Conservation (phyloP, 2,329 filamentous ascomycete species). For the Pseudocercospora macadamiae region DNA sequence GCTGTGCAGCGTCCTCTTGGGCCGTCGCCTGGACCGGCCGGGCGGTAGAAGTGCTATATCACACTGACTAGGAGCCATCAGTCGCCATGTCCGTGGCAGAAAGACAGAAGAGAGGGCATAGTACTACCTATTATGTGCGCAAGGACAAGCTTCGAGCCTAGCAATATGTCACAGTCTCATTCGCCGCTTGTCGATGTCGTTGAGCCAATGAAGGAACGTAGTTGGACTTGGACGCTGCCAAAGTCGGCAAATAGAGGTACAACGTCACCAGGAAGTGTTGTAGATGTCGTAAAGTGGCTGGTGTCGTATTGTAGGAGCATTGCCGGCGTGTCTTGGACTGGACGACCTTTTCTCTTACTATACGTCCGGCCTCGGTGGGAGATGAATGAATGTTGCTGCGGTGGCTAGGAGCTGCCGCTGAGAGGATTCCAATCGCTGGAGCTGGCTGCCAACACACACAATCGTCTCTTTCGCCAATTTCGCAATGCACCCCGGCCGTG, state of each 20-base stretch:
- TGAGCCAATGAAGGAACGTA: constrained; percentile 25
- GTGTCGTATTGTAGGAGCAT: constrained; percentile 8
- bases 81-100: constrained; percentile 13
- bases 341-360: neutral
- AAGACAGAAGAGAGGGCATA: constrained; percentile 13
- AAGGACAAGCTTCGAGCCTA: constrained; percentile 24
- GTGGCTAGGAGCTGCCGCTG: constrained; percentile 8
- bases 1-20: constrained; percentile 20
- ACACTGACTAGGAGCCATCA: constrained; percentile 26
- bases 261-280: constrained; percentile 14
- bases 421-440: constrained; percentile 9
- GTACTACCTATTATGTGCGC: constrained; percentile 25
- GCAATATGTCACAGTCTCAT: constrained; percentile 24
- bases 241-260: constrained; percentile 3
- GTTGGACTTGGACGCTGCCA: constrained; percentile 7
- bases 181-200: constrained; percentile 16
- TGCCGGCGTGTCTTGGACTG: constrained; percentile 1
- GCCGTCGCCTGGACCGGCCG: constrained; percentile 22
- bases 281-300: constrained; percentile 12
- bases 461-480: constrained; percentile 13
- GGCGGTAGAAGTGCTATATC: constrained; percentile 17
- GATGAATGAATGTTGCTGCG: constrained; percentile 3
- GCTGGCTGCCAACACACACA: constrained; percentile 5
- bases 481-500: constrained; percentile 13
- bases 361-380: no score